Percentiles rank a stretch among this genome's conserved stretches.
phyloP scores from a whole-genome alignment of 2,329 filamentous ascomycete genomes.

The Ophiostoma sp. region DNA sequence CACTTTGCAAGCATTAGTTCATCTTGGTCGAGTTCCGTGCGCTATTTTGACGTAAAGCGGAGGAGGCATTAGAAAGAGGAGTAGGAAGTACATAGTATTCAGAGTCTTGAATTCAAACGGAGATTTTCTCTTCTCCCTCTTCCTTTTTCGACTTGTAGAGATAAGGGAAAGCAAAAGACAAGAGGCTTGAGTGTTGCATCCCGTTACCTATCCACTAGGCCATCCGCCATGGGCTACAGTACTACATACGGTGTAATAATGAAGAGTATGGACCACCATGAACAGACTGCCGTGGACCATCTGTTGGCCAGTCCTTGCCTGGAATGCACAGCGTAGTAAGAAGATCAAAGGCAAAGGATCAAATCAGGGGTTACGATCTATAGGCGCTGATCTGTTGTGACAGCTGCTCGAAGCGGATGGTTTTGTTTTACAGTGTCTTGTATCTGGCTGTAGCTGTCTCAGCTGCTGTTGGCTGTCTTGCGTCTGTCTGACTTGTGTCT shows the following conservation, averaged over 20 bases:
- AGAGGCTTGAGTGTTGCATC: slow-evolving; percentile 16
- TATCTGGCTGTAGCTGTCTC: not conserved
- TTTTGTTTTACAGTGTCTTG: not conserved
- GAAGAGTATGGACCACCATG: not conserved
- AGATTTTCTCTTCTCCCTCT: not conserved
- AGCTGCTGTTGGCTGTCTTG: not conserved
- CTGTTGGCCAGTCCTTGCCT: not conserved
- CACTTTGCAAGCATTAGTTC: slow-evolving; percentile 2
- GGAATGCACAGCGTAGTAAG: not conserved
- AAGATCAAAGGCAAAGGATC: not conserved
- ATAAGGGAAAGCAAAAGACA: not conserved
- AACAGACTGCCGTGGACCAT: not conserved
- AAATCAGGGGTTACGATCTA: not conserved
- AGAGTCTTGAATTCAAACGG: not conserved
- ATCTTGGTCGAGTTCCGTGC: slow-evolving; percentile 16
- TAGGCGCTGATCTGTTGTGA: not conserved
- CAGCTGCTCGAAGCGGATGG: not conserved
- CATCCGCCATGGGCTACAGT: not conserved
- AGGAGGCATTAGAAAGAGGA: not conserved
- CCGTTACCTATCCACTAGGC: slow-evolving; percentile 1
- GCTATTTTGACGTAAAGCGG: slow-evolving; percentile 21
- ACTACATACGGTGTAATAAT: too few relatives aligned
- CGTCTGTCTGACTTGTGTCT: not conserved
- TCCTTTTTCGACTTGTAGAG: slow-evolving; percentile 11
- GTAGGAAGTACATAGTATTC: not conserved